Conservation (phyloP, 2,329 filamentous ascomycete species). For the Ceratocystis alfenasii region DNA sequence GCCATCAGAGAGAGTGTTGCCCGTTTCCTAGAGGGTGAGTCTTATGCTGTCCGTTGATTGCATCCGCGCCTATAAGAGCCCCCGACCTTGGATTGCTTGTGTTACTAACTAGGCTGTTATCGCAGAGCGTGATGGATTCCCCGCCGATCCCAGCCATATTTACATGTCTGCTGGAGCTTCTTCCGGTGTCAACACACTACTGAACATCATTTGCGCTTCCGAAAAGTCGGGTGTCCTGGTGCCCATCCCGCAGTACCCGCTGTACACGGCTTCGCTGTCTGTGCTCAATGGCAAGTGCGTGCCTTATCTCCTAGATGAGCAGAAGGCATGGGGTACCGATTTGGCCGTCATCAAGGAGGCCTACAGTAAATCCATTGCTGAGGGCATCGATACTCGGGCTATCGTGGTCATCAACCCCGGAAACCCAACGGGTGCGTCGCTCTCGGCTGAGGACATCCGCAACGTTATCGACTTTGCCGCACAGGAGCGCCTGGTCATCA, state of each 20-base stretch:
- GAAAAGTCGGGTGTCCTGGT: slow-evolving; percentile 74
- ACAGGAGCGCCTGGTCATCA: slow-evolving; percentile 72
- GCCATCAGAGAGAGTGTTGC: slow-evolving; percentile 82
- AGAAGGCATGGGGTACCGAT: slow-evolving; percentile 77
- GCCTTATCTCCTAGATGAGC: slow-evolving; percentile 87
- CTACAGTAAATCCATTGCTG: slow-evolving; percentile 59
- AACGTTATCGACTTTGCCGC: slow-evolving; percentile 78
- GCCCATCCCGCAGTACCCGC: slow-evolving; percentile 93
- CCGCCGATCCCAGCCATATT: slow-evolving; percentile 66
- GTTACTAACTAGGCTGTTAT: no score
- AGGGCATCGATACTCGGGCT: slow-evolving; percentile 76
- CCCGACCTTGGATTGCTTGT: no score
- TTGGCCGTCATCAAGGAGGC: slow-evolving; percentile 62
- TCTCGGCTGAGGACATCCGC: slow-evolving; percentile 67
- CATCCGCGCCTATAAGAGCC: no score
- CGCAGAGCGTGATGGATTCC: slow-evolving; percentile 71
- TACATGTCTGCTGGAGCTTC: slow-evolving; percentile 89
- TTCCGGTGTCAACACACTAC: slow-evolving; percentile 84
- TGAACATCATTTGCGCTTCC: slow-evolving; percentile 74
- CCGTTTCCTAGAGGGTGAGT: slow-evolving; percentile 75
- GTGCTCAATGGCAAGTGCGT: slow-evolving; percentile 77
- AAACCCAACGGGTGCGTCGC: slow-evolving; percentile 86
- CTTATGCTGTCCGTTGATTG: no score
- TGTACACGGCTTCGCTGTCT: slow-evolving; percentile 87
- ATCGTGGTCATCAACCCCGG: slow-evolving; percentile 98